Percentiles rank a stretch among this genome's conserved stretches.
Conservation (phyloP, 495 filamentous ascomycete species). For the Annulohypoxylon bovei region DNA sequence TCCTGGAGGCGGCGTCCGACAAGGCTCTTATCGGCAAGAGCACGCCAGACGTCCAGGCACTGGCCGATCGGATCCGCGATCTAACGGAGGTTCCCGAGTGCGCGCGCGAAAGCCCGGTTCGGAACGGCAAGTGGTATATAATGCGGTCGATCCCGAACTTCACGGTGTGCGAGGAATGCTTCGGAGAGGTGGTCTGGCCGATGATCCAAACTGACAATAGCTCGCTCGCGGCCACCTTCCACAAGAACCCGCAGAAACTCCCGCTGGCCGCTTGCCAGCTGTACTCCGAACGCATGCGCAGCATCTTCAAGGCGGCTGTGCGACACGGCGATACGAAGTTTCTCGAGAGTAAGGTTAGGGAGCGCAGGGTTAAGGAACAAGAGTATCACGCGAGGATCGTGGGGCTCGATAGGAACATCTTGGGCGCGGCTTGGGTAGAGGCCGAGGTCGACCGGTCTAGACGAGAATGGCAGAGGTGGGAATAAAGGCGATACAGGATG, state of each 20-base stretch:
- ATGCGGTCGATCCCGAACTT: slow-evolving; percentile 54
- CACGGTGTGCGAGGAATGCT: slow-evolving; percentile 65
- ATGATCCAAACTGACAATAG: slow-evolving; percentile 57
- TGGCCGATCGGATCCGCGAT: slow-evolving; percentile 50
- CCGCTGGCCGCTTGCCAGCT: slow-evolving; percentile 73
- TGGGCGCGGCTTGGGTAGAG: slow-evolving; percentile 58
- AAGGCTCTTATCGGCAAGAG: slow-evolving; percentile 44
- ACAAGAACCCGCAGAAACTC: slow-evolving; percentile 56
- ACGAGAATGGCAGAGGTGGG: slow-evolving; percentile 66
- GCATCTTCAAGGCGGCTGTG: slow-evolving; percentile 68
- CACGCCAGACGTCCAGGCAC: slow-evolving; percentile 48
- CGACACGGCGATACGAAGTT: slow-evolving; percentile 64
- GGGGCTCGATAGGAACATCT: slow-evolving; percentile 52
- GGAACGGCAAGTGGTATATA: slow-evolving; percentile 50
- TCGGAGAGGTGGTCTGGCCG: slow-evolving; percentile 73
- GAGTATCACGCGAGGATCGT: slow-evolving; percentile 46
- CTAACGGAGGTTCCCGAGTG: slow-evolving; percentile 52
- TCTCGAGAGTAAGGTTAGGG: slow-evolving; percentile 60
- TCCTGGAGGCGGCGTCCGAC: slow-evolving; percentile 54
- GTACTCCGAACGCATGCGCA: slow-evolving; percentile 78
- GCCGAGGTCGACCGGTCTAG: slow-evolving; percentile 58
- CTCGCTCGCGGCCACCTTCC: slow-evolving; percentile 67
- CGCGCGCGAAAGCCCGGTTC: slow-evolving; percentile 40
- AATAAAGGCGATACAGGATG: slow-evolving; percentile 46
- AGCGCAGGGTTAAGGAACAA: slow-evolving; percentile 52